These are phyloP conservation scores for Macroventuria anomochaeta DNA, from an alignment of 2,329 filamentous ascomycete species.

Conservation along the genomic window DNA sequence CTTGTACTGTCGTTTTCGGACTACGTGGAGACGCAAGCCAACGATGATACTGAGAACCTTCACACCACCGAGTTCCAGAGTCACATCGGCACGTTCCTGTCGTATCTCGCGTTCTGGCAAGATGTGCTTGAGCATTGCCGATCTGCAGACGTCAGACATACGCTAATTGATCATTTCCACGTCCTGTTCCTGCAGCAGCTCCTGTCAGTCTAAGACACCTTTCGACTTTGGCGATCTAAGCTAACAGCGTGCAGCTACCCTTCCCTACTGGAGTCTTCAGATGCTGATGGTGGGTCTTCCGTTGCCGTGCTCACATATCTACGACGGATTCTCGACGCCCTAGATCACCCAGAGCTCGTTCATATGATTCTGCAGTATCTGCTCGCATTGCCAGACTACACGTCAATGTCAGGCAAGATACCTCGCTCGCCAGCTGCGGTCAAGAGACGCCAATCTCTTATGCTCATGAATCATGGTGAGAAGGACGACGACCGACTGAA, in stretches of 20 bases:
- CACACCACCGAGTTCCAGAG: conserved; percentile 77
- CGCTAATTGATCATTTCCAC: conserved; percentile 94
- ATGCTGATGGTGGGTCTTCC: conserved; percentile 94
- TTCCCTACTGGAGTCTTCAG: conserved; percentile 93
- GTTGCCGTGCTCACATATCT: conserved; percentile 95
- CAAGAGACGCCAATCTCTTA: conserved; percentile 85
- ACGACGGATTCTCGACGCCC: conserved; percentile 83
- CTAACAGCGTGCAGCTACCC: conserved; percentile 71
- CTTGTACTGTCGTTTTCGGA: conserved; percentile 89
- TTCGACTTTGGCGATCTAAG: background rate
- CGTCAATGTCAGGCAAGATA: conserved; percentile 42
- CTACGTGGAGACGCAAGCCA: conserved; percentile 74
- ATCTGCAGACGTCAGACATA: conserved; percentile 89
- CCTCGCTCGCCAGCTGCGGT: conserved; percentile 65
- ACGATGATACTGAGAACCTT: conserved; percentile 71
- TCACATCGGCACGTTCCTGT: conserved; percentile 92
- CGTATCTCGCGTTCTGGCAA: conserved; percentile 96
- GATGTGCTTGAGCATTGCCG: conserved; percentile 95
- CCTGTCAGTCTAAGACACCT: conserved; percentile 64
- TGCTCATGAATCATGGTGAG: conserved; percentile 80
- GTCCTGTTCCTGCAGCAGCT: conserved; percentile 95
- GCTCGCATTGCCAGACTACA: conserved; percentile 74
- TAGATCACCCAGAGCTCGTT: conserved; percentile 93
- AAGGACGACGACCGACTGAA: conserved; percentile 77
- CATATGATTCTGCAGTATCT: conserved; percentile 93